A percentile compares a stretch with the other conserved stretches of the same genome.
phyloP scores from a whole-genome alignment of 441 rosid genomes.

The Erodium moschatum region DNA sequence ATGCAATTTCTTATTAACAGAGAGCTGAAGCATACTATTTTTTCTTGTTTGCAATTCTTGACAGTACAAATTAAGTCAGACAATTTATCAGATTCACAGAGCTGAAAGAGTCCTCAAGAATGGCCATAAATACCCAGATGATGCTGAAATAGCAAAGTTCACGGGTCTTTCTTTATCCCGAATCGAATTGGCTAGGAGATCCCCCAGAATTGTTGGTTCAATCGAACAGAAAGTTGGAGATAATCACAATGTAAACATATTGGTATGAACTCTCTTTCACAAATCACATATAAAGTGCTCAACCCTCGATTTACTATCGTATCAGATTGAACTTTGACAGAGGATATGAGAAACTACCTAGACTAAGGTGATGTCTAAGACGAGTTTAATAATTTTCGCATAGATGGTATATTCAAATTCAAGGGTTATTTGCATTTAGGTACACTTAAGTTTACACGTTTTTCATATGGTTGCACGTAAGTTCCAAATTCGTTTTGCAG shows the following conservation, averaged over 20 bases:
- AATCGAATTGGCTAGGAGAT: constrained; percentile 57
- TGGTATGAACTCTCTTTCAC: neutral
- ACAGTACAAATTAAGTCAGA: constrained; percentile 40
- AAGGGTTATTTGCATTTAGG: no score
- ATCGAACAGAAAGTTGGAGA: constrained; percentile 57
- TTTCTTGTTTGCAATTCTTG: constrained; percentile 20
- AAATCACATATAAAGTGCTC: no score
- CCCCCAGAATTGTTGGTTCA: constrained; percentile 66
- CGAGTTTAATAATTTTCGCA: no score
- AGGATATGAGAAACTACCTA: no score
- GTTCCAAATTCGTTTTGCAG: no score
- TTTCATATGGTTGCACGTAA: no score
- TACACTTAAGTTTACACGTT: no score
- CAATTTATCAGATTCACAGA: constrained; percentile 49
- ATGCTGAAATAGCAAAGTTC: constrained; percentile 49
- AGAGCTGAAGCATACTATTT: constrained; percentile 14
- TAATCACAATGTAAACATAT: constrained; percentile 25
- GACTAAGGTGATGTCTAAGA: no score
- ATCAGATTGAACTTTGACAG: no score
- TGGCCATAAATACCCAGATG: constrained; percentile 43
- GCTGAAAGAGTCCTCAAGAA: constrained; percentile 47
- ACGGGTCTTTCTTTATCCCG: constrained; percentile 52
- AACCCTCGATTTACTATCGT: no score
- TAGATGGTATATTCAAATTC: no score
- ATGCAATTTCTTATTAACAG: neutral